Evolutionary conservation across 768 basidiomycete species (phyloP).

Genomic region (Porpolomopsis calyptriformis): DNA sequence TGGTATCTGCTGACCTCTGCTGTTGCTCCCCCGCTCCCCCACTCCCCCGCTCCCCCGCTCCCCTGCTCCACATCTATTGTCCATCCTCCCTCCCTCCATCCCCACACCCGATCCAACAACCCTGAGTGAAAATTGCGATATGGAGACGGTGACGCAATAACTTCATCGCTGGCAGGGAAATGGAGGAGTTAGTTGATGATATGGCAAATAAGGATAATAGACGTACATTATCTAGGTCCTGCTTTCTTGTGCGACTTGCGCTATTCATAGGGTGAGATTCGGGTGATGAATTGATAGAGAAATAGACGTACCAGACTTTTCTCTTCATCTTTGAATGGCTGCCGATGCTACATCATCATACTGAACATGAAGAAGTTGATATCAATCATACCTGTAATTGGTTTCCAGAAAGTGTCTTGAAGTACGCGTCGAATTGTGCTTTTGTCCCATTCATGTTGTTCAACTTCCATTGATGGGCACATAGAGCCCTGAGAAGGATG

Average conservation of each 20-base stretch:
- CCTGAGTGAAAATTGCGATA: no score
- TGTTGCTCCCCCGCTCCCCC: neutral
- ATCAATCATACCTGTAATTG: neutral
- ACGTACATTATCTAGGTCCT: neutral
- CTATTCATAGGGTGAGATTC: neutral
- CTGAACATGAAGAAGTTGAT: neutral
- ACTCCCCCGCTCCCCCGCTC: neutral
- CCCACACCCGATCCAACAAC: neutral
- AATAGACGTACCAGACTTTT: neutral
- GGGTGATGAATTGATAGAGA: neutral
- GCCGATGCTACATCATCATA: neutral
- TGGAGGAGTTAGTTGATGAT: no score
- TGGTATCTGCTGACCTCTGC: neutral
- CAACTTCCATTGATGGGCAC: neutral
- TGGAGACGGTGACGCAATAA: no score
- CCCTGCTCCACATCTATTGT: neutral
- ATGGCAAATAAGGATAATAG: neutral
- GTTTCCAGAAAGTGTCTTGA: neutral
- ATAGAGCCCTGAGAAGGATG: neutral
- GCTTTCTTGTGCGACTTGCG: neutral
- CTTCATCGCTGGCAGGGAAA: no score
- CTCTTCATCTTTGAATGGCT: conserved; percentile 1
- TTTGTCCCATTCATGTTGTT: neutral
- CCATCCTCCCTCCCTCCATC: neutral
- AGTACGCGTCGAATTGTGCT: neutral